Evolutionary conservation across 441 rosid genomes (phyloP).

Genomic region (Breynia disticha): DNA sequence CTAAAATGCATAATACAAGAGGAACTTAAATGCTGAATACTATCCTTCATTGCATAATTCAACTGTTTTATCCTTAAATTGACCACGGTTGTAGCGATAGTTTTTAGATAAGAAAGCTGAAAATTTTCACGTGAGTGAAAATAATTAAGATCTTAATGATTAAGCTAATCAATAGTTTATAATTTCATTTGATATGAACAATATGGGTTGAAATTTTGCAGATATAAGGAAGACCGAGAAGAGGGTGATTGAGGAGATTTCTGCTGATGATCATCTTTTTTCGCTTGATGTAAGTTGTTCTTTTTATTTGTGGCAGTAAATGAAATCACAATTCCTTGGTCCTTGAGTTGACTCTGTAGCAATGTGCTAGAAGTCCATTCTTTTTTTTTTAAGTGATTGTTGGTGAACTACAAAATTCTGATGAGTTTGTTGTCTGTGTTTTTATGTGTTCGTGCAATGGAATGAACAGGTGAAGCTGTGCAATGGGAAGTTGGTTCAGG

Average conservation of each 20-base stretch:
- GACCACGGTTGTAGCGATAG: no score
- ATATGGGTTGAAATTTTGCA: slow-evolving; percentile 21
- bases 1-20: no score
- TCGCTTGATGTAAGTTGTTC: slow-evolving; percentile 60
- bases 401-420: neutral
- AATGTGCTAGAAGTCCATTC: no score
- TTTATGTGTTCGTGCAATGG: neutral
- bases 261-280: slow-evolving; percentile 66
- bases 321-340: no score
- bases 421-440: neutral
- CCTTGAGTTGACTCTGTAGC: no score
- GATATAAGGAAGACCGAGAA: slow-evolving; percentile 53
- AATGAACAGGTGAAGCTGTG: slow-evolving; percentile 75
- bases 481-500: slow-evolving; percentile 77
- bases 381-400: neutral
- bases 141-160: no score
- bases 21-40: no score
- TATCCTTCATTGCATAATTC: no score
- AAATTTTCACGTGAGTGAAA: no score
- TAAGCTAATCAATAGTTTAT: neutral
- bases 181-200: slow-evolving; percentile 1
- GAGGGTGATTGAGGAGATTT: slow-evolving; percentile 49
- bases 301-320: no score
- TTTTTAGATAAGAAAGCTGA: no score
- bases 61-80: no score